phyloP scores from a whole-genome alignment of 805 yeast species.

The Grigorovia jiainica region DNA sequence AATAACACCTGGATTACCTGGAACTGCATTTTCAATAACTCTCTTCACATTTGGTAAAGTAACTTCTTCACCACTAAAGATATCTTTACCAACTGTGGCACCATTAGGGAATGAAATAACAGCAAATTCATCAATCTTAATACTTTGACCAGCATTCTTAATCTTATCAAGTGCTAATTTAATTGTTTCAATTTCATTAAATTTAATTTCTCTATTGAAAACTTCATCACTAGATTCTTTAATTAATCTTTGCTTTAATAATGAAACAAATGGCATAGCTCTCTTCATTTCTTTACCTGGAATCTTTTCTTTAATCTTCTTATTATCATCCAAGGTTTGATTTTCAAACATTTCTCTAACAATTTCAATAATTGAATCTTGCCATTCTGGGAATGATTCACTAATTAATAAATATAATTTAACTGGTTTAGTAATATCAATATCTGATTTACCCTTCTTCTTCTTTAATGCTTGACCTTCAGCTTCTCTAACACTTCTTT shows the following conservation, averaged over 20 bases:
- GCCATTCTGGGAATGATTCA: conserved; percentile 89
- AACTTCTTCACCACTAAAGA: conserved; percentile 60
- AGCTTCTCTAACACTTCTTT: conserved; percentile 84
- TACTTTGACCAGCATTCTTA: conserved; percentile 53
- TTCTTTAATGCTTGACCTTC: conserved; percentile 79
- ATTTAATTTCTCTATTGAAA: conserved; percentile 80
- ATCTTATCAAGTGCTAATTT: conserved; percentile 46
- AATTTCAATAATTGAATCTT: conserved; percentile 65
- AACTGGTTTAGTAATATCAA: conserved; percentile 67
- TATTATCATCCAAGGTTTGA: conserved; percentile 56
- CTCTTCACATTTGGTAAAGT: conserved; percentile 54
- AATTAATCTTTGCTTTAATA: conserved; percentile 67
- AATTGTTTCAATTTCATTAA: conserved; percentile 65
- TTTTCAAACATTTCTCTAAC: conserved; percentile 67
- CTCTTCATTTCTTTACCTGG: conserved; percentile 86
- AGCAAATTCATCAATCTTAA: conserved; percentile 46
- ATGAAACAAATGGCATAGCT: conserved; percentile 94
- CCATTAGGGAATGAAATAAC: conserved; percentile 60
- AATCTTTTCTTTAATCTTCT: conserved; percentile 51
- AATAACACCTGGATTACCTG: conserved; percentile 86
- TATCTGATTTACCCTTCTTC: conserved; percentile 78
- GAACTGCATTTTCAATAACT: conserved; percentile 74
- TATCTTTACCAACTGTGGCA: conserved; percentile 49
- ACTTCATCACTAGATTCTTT: conserved; percentile 66
- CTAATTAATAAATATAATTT: conserved; percentile 66